Conservation (phyloP, 2,329 filamentous ascomycete species). For the Chalaropsis ovoidea region DNA sequence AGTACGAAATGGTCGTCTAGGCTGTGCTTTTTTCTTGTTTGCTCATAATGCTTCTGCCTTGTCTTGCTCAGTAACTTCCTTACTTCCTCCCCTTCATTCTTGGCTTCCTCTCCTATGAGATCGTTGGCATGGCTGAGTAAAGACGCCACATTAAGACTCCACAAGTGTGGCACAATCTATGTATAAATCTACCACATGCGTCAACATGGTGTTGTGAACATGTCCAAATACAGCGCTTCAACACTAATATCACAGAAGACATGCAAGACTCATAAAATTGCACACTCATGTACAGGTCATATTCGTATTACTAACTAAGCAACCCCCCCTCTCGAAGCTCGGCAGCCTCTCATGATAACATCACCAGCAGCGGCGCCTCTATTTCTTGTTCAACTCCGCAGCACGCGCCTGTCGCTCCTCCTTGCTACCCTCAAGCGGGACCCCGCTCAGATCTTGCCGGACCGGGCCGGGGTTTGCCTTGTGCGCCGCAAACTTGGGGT, state of each 20-base stretch:
- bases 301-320: too few species aligned
- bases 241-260: too few species aligned
- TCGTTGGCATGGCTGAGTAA: not conserved
- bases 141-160: not conserved
- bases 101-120: not conserved
- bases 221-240: too few species aligned
- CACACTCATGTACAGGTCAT: too few species aligned
- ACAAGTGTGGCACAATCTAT: conserved; percentile 25
- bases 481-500: conserved; percentile 43
- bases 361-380: conserved; percentile 25
- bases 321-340: too few species aligned
- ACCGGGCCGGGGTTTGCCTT: conserved; percentile 50
- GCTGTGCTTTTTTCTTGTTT: not conserved
- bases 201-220: too few species aligned
- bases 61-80: not conserved
- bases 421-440: conserved; percentile 51
- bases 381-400: conserved; percentile 53
- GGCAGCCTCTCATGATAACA: too few species aligned
- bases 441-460: conserved; percentile 44
- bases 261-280: too few species aligned
- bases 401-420: conserved; percentile 58
- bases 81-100: not conserved
- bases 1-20: not conserved
- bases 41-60: not conserved
- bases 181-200: too few species aligned